A percentile compares a stretch with the other conserved stretches of the same genome.
Conservation (phyloP, 768 basidiomycete species). For the Russula ochroleuca region DNA sequence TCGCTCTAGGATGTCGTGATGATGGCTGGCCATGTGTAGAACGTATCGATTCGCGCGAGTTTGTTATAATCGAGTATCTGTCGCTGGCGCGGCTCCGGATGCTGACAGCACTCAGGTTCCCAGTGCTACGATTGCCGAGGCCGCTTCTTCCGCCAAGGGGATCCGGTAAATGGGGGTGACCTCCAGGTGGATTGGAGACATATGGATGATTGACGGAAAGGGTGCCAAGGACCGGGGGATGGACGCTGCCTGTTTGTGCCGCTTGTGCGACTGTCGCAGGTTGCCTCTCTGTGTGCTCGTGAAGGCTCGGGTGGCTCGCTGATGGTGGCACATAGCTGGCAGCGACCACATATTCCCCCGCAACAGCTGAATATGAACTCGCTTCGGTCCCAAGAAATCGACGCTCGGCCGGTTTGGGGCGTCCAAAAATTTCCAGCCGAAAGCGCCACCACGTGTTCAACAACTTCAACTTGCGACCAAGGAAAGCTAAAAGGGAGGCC, state of each 20-base stretch:
- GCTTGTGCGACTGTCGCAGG: too few relatives aligned
- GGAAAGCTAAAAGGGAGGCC: slow-evolving; percentile 1
- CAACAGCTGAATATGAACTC: background rate
- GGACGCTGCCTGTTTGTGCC: too few relatives aligned
- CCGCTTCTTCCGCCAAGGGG: too few relatives aligned
- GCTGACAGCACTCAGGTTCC: too few relatives aligned
- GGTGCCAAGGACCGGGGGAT: too few relatives aligned
- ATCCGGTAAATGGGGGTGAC: too few relatives aligned
- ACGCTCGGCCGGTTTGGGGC: background rate
- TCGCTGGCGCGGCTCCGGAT: slow-evolving; percentile 6
- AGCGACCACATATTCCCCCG: slow-evolving; percentile 4
- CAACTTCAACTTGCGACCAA: slow-evolving; percentile 4
- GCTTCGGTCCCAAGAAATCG: background rate
- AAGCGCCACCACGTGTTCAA: background rate
- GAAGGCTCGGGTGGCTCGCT: background rate
- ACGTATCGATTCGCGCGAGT: slow-evolving; percentile 7
- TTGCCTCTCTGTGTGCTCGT: too few relatives aligned
- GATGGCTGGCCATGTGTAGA: background rate
- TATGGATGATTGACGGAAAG: too few relatives aligned
- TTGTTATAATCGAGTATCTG: background rate
- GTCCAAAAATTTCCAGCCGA: background rate
- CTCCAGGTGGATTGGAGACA: too few relatives aligned
- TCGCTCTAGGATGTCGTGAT: background rate
- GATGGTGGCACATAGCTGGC: slow-evolving; percentile 10
- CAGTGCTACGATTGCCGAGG: too few relatives aligned